Percentiles rank a stretch among this genome's conserved stretches.
Conservation (phyloP, 2,329 filamentous ascomycete genomes). For the Pseudopithomyces chartarum region DNA sequence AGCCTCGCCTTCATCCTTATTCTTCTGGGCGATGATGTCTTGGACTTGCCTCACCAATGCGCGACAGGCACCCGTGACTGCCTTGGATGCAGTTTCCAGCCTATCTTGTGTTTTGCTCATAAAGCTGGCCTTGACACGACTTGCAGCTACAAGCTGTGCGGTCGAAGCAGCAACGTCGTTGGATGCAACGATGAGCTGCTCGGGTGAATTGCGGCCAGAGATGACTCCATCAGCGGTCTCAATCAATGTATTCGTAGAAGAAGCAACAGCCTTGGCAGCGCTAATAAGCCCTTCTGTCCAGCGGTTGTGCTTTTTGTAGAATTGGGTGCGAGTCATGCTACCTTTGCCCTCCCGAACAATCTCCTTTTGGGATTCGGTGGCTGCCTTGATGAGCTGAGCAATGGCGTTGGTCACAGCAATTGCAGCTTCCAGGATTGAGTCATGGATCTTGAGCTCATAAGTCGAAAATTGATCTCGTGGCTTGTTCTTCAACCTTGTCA, state of each 20-base stretch:
- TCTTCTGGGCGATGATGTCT: conserved; percentile 86
- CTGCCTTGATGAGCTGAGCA: conserved; percentile 90
- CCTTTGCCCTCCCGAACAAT: conserved; percentile 94
- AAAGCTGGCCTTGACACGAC: conserved; percentile 94
- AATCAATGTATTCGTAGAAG: conserved; percentile 92
- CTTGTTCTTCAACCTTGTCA: conserved; percentile 94
- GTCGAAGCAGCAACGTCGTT: conserved; percentile 97
- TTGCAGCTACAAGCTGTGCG: conserved; percentile 93
- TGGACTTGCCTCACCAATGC: conserved; percentile 91
- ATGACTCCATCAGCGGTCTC: conserved; percentile 97
- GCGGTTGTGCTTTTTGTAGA: conserved; percentile 99
- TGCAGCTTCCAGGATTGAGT: conserved; percentile 90
- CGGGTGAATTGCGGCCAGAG: conserved; percentile 86
- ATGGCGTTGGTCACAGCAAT: conserved; percentile 94
- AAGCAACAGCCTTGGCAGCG: conserved; percentile 93
- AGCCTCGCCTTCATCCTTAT: conserved; percentile 75
- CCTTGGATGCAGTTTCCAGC: conserved; percentile 88
- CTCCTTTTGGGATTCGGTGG: conserved; percentile 90
- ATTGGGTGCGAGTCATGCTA: conserved; percentile 83
- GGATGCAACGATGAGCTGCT: conserved; percentile 96
- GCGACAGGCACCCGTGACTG: conserved; percentile 87
- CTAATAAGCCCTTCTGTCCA: conserved; percentile 99
- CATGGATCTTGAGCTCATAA: conserved; percentile 94
- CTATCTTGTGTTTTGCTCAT: conserved; percentile 96
- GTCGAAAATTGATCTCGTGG: conserved; percentile 94